Conservation (phyloP, 306 rosid species). For the Gastrolobium villosum region DNA sequence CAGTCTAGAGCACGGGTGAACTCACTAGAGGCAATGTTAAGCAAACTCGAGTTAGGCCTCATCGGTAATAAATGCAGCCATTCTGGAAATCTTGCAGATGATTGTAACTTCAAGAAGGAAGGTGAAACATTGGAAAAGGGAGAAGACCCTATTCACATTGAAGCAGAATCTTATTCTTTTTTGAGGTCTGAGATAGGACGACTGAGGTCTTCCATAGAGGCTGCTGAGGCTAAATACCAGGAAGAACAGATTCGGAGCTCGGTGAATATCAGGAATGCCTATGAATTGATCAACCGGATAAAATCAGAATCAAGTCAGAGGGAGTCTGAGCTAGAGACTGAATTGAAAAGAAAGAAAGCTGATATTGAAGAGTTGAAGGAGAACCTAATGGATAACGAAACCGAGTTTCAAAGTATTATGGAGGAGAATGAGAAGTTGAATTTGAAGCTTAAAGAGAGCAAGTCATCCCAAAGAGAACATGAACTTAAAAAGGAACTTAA, state of each 20-base stretch:
- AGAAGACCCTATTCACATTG: constrained; percentile 41
- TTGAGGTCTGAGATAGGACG: constrained; percentile 66
- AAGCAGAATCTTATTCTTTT: constrained; percentile 56
- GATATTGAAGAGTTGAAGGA: constrained; percentile 78
- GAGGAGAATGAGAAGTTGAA: constrained; percentile 88
- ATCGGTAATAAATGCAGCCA: constrained; percentile 41
- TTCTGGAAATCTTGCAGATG: constrained; percentile 38
- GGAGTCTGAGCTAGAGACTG: constrained; percentile 62
- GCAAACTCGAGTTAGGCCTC: constrained; percentile 55
- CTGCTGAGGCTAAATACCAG: constrained; percentile 71
- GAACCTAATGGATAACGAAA: constrained; percentile 90
- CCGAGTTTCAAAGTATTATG: constrained; percentile 74
- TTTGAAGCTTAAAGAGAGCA: constrained; percentile 57
- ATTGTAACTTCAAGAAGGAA: constrained; percentile 40
- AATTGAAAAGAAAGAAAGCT: constrained; percentile 58
- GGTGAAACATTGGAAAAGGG: constrained; percentile 36
- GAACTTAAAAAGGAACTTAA: constrained; percentile 63
- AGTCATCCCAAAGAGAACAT: constrained; percentile 60
- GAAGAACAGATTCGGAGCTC: constrained; percentile 80
- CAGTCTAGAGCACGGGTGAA: constrained; percentile 63
- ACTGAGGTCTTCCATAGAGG: constrained; percentile 70
- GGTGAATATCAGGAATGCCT: constrained; percentile 66
- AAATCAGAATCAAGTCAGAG: constrained; percentile 61
- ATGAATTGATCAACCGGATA: constrained; percentile 72
- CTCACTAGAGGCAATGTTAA: constrained; percentile 65